Conservation (phyloP, 2,329 filamentous ascomycete genomes). For the Monilinia fructicola region DNA sequence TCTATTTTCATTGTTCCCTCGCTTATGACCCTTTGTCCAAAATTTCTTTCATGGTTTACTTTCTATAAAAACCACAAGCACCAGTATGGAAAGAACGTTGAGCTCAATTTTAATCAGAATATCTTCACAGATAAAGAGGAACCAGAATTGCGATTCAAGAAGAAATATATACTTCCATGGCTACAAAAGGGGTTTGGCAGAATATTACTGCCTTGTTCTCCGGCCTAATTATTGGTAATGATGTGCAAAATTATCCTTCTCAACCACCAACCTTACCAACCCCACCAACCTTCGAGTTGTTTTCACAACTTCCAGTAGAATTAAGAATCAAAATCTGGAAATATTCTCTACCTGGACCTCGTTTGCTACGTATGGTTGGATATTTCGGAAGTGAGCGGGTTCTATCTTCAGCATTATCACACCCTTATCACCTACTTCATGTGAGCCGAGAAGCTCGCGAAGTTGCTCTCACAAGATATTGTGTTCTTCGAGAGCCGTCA, state of each 20-base stretch:
- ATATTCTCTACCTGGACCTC: not conserved
- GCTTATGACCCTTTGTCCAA: too few relatives aligned
- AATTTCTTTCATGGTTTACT: too few relatives aligned
- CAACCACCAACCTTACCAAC: not conserved
- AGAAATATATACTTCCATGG: not conserved
- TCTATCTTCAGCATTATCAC: not conserved
- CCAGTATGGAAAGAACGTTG: not conserved
- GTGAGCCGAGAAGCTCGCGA: not conserved
- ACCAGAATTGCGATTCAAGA: not conserved
- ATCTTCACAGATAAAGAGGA: not conserved
- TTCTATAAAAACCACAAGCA: too few relatives aligned
- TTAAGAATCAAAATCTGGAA: not conserved
- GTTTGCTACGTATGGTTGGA: not conserved
- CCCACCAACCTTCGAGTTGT: not conserved
- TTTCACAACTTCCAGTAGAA: not conserved
- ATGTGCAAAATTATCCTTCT: not conserved
- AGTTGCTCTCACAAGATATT: not conserved
- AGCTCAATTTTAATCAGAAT: not conserved
- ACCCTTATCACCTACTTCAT: not conserved
- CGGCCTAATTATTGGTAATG: not conserved
- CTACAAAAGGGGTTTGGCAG: not conserved
- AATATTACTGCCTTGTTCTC: not conserved
- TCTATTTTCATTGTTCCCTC: too few relatives aligned
- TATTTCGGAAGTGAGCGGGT: not conserved
- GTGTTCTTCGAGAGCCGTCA: not conserved